Conservation (phyloP, 139 green algal genomes). For the Tetraselmis chui region DNA sequence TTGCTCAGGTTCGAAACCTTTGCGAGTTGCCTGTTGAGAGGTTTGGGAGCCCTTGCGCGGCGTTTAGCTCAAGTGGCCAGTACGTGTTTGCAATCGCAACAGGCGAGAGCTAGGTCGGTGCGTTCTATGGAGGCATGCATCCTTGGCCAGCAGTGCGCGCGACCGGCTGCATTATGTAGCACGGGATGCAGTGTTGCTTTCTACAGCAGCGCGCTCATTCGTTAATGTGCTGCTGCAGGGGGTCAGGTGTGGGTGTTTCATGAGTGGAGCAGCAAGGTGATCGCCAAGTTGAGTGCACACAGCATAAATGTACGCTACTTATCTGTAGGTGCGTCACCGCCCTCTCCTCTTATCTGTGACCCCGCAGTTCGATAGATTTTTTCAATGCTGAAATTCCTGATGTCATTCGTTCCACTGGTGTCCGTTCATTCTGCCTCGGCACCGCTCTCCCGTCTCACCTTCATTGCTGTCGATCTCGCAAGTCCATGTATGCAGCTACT, state of each 20-base stretch:
- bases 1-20: slow-evolving; percentile 22
- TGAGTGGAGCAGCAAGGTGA: slow-evolving; percentile 36
- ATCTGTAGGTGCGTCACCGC: background rate
- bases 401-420: background rate
- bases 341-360: background rate
- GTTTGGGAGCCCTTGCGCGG: slow-evolving; percentile 28
- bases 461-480: background rate
- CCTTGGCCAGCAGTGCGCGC: too few species aligned
- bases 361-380: too few species aligned
- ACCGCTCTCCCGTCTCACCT: too few species aligned
- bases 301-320: slow-evolving; percentile 34
- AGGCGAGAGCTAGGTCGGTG: slow-evolving; percentile 22
- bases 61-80: slow-evolving; percentile 15
- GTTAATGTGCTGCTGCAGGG: background rate
- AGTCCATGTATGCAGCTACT: too few species aligned
- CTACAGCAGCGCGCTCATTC: background rate
- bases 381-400: too few species aligned
- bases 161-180: background rate
- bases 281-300: slow-evolving; percentile 33
- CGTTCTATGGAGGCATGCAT: background rate
- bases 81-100: slow-evolving; percentile 34
- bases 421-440: background rate
- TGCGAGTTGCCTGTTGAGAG: slow-evolving; percentile 27
- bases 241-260: slow-evolving; percentile 41
- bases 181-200: background rate